phyloP scores from a whole-genome alignment of 2,329 filamentous ascomycete species.

The Colletotrichum sp. region DNA sequence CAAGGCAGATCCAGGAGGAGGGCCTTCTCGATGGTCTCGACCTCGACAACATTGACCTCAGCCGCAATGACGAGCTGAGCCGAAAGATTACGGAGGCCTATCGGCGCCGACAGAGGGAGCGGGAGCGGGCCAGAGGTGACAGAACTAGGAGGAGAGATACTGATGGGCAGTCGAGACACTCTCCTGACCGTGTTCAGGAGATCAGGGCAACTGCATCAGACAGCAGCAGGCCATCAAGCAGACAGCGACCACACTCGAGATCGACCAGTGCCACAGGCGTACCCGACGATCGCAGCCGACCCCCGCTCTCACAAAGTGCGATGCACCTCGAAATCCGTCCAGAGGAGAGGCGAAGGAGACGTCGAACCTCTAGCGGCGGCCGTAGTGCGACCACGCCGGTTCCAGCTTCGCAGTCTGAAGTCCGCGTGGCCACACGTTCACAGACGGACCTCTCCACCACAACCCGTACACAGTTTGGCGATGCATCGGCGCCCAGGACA shows the following conservation, averaged over 20 bases:
- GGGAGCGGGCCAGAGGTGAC: constrained; percentile 7
- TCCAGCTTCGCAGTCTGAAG: constrained; percentile 44
- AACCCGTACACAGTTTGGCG: constrained; percentile 44
- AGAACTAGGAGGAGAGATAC: constrained; percentile 44
- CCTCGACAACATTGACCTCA: constrained; percentile 82
- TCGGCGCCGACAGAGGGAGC: constrained; percentile 72
- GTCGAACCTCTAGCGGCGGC: constrained; percentile 59
- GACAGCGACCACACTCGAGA: constrained; percentile 48
- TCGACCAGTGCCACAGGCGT: constrained; percentile 48
- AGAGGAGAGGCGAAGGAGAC: constrained; percentile 48
- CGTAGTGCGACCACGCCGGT: constrained; percentile 59
- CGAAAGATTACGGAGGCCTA: constrained; percentile 91
- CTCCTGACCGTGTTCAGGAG: constrained; percentile 23
- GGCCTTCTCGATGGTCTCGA: constrained; percentile 88
- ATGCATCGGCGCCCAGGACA: constrained; percentile 41
- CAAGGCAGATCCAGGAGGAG: constrained; percentile 87
- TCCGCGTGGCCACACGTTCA: constrained; percentile 62
- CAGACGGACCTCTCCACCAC: constrained; percentile 63
- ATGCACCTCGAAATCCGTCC: constrained; percentile 55
- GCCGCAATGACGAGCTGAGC: constrained; percentile 87
- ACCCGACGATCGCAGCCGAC: constrained; percentile 55
- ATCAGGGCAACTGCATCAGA: constrained; percentile 23
- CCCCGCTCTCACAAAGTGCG: constrained; percentile 52
- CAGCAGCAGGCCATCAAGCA: constrained; percentile 25
- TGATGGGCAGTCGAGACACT: constrained; percentile 42